Evolutionary conservation across 495 filamentous ascomycete genomes (phyloP).

Genomic region (Immersiella caudata): DNA sequence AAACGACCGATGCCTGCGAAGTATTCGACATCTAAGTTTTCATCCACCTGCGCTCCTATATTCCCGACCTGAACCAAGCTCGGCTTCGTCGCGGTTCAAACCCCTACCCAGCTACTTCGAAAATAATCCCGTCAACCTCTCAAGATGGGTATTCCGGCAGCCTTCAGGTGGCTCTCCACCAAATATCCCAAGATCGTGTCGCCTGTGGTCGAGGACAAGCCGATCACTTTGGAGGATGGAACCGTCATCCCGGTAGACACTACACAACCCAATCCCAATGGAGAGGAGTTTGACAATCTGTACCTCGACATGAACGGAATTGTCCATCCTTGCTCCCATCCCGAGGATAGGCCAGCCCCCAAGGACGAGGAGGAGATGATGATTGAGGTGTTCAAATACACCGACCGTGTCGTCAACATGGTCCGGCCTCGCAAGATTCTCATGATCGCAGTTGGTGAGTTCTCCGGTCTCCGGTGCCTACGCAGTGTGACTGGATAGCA

Average conservation of each 20-base stretch:
- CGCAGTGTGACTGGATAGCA: background rate
- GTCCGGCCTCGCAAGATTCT: conserved; percentile 91
- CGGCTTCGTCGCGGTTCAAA: too few species aligned
- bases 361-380: conserved; percentile 99
- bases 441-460: conserved; percentile 96
- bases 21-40: background rate
- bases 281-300: conserved; percentile 95
- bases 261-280: conserved; percentile 89
- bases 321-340: conserved; percentile 98
- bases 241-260: conserved; percentile 79
- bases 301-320: conserved; percentile 99
- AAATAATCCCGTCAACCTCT: conserved; percentile 20
- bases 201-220: conserved; percentile 81
- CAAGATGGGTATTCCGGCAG: conserved; percentile 91
- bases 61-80: background rate
- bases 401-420: conserved; percentile 97
- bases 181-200: conserved; percentile 97
- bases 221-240: conserved; percentile 75
- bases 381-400: conserved; percentile 95
- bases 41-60: background rate
- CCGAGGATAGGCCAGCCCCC: conserved; percentile 88
- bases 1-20: background rate
- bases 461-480: background rate
- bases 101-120: background rate
- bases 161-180: conserved; percentile 90